Evolutionary conservation across 345 rosid species (phyloP), one percentile per base, ranked within the genome.

Genomic region (Populus deltoides): DNA sequence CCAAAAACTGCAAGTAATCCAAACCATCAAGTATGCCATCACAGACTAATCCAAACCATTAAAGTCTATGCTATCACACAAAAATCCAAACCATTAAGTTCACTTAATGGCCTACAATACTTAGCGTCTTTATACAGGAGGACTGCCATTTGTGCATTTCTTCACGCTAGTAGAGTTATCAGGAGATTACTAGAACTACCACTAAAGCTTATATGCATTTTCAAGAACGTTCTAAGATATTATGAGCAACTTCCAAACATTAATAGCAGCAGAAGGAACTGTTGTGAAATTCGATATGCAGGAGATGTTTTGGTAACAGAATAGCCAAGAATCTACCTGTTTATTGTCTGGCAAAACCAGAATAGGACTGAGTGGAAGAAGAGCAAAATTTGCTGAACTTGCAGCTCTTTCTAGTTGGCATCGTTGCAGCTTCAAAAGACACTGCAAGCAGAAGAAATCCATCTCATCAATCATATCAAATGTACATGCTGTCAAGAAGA

Each of bases 331-430:
- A 59, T 20, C 25, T 51, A 9, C 75, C 75, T 31, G 31, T 13
- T 51, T 71, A 71, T 51, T 71, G 55, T 31, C 75, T 71, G 7
- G 25, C 75, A 31, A 17, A 31, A 29, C 75, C 63, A 31, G 75
- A 61, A 71, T n/a, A 16, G 11, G 43, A 53, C 29, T 3, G 65
- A 11, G 0, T 18, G 47, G 41, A 33, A 33, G 74, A 35, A 71
- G 59, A 72, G 11, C 65, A 53, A 72, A 51, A 18, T 53, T 53
- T 72, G 45, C 22, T 5, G 33, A 5, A 25, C 18, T 53, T 38
- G 15, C 49, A 68, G 15, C 18, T 35, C 15, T 41, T 36, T 12
- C 8, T 68, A n/a, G 53, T n/a, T 35, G 66, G 36, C 49, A 51
- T 29, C 8, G 18, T 0, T 53, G 66, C 20, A 12, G 31, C 31